Evolutionary conservation across 1,284 basidiomycete genomes (phyloP).

Genomic region (Neolentinus lepideus): DNA sequence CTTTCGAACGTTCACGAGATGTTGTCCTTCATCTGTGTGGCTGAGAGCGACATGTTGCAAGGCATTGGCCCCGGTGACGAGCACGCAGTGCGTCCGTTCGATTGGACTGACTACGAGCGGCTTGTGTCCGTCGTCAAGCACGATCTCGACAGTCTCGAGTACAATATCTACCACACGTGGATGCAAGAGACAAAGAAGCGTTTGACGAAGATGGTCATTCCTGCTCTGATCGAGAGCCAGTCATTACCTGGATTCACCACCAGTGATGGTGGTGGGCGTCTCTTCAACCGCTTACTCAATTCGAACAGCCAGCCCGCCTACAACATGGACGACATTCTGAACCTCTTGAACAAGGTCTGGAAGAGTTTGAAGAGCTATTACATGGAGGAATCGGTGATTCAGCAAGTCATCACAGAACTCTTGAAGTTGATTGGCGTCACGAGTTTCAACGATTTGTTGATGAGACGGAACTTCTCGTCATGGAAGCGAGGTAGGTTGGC

Average conservation of each 20-base stretch:
- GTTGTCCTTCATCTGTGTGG: constrained; percentile 97
- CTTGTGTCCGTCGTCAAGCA: constrained; percentile 98
- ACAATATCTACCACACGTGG: constrained; percentile 99
- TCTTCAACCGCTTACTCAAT: constrained; percentile 92
- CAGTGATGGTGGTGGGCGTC: constrained; percentile 84
- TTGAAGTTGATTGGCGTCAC: constrained; percentile 96
- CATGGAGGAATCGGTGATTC: constrained; percentile 96
- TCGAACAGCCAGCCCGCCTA: constrained; percentile 84
- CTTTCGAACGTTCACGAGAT: constrained; percentile 99
- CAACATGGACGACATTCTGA: constrained; percentile 98
- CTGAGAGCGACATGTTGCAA: constrained; percentile 96
- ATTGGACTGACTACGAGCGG: constrained; percentile 97
- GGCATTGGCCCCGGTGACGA: constrained; percentile 97
- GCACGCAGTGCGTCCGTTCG: constrained; percentile 84
- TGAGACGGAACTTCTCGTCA: constrained; percentile 98
- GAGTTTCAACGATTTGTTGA: constrained; percentile 97
- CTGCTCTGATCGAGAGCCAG: constrained; percentile 96
- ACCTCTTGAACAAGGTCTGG: constrained; percentile 97
- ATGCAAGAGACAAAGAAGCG: constrained; percentile 99
- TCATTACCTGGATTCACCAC: constrained; percentile 97
- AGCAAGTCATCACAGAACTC: constrained; percentile 95
- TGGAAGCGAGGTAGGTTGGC: constrained; percentile 89
- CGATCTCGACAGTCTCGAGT: constrained; percentile 96
- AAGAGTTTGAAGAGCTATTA: constrained; percentile 98
- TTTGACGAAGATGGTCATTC: constrained; percentile 97